Evolutionary conservation across 2,329 filamentous ascomycete genomes (phyloP).

Genomic region (Ophiostoma populinum): DNA sequence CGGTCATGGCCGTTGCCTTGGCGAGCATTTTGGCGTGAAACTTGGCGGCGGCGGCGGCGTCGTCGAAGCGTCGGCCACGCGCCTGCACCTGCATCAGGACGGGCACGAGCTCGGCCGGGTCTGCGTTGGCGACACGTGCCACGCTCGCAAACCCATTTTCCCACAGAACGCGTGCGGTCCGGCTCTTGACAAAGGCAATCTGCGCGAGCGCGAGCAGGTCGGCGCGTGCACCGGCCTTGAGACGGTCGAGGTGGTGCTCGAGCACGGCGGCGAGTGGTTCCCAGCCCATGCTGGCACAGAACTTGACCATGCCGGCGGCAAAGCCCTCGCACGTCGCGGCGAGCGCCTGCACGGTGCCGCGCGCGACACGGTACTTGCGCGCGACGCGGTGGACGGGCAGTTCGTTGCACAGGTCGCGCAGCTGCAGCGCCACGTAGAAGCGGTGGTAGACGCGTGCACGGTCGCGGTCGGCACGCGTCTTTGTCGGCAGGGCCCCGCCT

Average conservation of each 20-base stretch:
- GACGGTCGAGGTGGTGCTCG: conserved; percentile 58
- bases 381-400: conserved; percentile 53
- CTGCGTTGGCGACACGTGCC: conserved; percentile 49
- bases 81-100: conserved; percentile 54
- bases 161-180: conserved; percentile 56
- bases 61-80: conserved; percentile 19
- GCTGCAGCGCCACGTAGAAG: conserved; percentile 58
- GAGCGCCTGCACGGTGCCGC: conserved; percentile 54
- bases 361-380: conserved; percentile 50
- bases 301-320: conserved; percentile 63
- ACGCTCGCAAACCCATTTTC: conserved; percentile 59
- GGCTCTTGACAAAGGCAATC: conserved; percentile 60
- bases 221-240: conserved; percentile 53
- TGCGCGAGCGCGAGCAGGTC: conserved; percentile 55
- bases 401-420: conserved; percentile 67
- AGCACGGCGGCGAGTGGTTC: conserved; percentile 52
- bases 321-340: conserved; percentile 64
- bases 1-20: conserved; percentile 51
- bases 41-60: conserved; percentile 3
- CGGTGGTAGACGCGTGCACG: conserved; percentile 48
- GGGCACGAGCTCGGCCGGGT: conserved; percentile 49
- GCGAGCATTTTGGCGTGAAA: conserved; percentile 4
- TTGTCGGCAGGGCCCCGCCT: conserved; percentile 46
- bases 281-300: conserved; percentile 64
- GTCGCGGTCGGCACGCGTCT: conserved; percentile 41